These are phyloP conservation scores for Anastatica hierochuntica DNA, from an alignment of 345 rosid species.

Conservation along the genomic window DNA sequence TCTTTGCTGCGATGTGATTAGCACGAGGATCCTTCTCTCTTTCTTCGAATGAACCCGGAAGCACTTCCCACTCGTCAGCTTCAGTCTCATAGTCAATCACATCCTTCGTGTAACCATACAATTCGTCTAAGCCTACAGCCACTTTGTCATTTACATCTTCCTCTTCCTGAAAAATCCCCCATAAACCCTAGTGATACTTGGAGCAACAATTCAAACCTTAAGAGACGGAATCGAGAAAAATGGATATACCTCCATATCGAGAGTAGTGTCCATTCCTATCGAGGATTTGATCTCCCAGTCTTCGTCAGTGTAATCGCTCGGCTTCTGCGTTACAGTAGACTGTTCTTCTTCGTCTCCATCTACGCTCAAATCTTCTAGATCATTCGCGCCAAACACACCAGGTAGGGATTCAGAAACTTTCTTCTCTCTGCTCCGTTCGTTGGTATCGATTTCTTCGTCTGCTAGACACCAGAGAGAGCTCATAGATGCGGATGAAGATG, in stretches of 20 bases:
- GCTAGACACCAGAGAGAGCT: constrained; percentile 55
- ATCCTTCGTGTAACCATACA: constrained; percentile 31
- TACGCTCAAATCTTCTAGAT: constrained; percentile 24
- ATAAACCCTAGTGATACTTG: not conserved
- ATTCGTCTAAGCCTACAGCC: constrained; percentile 41
- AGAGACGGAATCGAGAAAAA: too few species aligned
- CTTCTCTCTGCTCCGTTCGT: constrained; percentile 35
- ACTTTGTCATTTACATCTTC: constrained; percentile 62
- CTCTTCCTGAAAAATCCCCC: constrained; percentile 48
- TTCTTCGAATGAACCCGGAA: constrained; percentile 39
- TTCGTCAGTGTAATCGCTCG: constrained; percentile 45
- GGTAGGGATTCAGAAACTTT: constrained; percentile 13
- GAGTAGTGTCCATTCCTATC: constrained; percentile 61
- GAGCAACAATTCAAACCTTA: not conserved
- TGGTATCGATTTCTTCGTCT: constrained; percentile 51
- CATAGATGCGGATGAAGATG: constrained; percentile 30
- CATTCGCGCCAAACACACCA: constrained; percentile 14
- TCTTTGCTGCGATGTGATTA: constrained; percentile 48
- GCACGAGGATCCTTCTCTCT: constrained; percentile 64
- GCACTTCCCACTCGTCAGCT: constrained; percentile 32
- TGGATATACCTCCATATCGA: constrained; percentile 52
- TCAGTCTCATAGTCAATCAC: constrained; percentile 43
- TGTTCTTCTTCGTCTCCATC: constrained; percentile 15
- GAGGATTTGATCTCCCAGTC: constrained; percentile 69
- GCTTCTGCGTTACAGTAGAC: constrained; percentile 22